These are phyloP conservation scores for Mollisia scopiformis DNA, from an alignment of 2,329 filamentous ascomycete species.

Conservation along the genomic window DNA sequence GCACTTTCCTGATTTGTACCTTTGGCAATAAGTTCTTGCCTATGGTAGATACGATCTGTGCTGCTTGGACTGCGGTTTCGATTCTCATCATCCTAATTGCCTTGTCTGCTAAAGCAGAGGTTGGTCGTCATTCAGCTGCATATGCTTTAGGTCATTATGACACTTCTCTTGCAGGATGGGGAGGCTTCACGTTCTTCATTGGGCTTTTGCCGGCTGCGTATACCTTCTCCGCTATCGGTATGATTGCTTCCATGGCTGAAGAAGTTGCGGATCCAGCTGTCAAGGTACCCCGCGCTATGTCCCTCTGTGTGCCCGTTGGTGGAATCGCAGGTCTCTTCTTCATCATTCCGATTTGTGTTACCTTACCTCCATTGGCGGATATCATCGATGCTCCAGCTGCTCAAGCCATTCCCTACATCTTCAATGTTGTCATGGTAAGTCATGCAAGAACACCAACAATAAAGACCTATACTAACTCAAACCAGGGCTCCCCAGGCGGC, in stretches of 20 bases:
- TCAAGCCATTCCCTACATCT: constrained; percentile 55
- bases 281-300: constrained; percentile 50
- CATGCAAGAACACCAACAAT: too few relatives aligned
- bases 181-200: constrained; percentile 63
- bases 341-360: constrained; percentile 53
- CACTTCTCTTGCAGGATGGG: constrained; percentile 58
- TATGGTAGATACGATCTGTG: constrained; percentile 60
- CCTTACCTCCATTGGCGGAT: constrained; percentile 48
- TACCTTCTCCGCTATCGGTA: constrained; percentile 61
- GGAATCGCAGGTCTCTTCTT: constrained; percentile 54
- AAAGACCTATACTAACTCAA: too few relatives aligned
- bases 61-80: constrained; percentile 55
- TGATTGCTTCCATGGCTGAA: constrained; percentile 66
- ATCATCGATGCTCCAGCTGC: constrained; percentile 47
- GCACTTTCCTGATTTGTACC: constrained; percentile 67
- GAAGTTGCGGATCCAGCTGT: constrained; percentile 56
- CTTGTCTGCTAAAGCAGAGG: constrained; percentile 55
- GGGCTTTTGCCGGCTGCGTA: constrained; percentile 62
- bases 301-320: constrained; percentile 50
- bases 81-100: constrained; percentile 61
- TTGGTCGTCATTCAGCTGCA: constrained; percentile 52
- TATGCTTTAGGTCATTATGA: constrained; percentile 62
- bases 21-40: constrained; percentile 71
- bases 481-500: constrained; percentile 49
- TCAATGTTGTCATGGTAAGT: constrained; percentile 51